These are phyloP conservation scores for Boletus subparvulus DNA, from an alignment of 768 basidiomycete genomes.

Conservation along the genomic window DNA sequence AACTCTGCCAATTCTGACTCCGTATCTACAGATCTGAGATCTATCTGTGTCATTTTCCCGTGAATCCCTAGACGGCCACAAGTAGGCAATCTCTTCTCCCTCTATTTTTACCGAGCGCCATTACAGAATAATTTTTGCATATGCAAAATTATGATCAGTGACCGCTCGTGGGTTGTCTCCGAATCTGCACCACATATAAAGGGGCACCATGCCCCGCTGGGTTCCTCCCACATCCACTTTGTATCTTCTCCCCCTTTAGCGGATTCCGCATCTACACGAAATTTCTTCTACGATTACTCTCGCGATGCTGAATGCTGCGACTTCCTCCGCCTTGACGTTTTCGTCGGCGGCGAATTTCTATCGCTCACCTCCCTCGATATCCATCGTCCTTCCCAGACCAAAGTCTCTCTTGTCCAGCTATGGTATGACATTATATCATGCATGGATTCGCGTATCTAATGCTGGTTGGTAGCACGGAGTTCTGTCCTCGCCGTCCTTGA, in stretches of 20 bases:
- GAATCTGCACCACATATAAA: slow-evolving; percentile 30
- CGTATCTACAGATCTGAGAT: slow-evolving; percentile 36
- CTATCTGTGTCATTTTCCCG: slow-evolving; percentile 28
- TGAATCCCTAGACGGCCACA: slow-evolving; percentile 33
- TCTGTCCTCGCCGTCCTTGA: slow-evolving; percentile 61
- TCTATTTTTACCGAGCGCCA: slow-evolving; percentile 33
- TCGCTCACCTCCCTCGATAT: slow-evolving; percentile 32
- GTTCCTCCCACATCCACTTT: slow-evolving; percentile 15
- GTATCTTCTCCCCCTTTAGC: slow-evolving; percentile 3
- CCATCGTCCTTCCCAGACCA: slow-evolving; percentile 30
- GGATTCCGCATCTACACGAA: neutral
- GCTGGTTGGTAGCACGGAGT: slow-evolving; percentile 44
- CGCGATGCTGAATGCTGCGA: slow-evolving; percentile 32
- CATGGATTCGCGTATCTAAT: slow-evolving; percentile 4
- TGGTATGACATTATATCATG: slow-evolving; percentile 15
- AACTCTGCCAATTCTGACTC: slow-evolving; percentile 24
- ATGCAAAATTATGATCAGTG: slow-evolving; percentile 20
- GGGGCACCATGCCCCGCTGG: slow-evolving; percentile 16
- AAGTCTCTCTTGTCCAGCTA: slow-evolving; percentile 29
- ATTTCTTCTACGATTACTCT: neutral
- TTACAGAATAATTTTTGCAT: slow-evolving; percentile 30
- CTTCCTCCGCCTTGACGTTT: slow-evolving; percentile 30
- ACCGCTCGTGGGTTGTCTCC: slow-evolving; percentile 24
- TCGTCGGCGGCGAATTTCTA: slow-evolving; percentile 36
- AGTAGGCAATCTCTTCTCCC: slow-evolving; percentile 33